phyloP scores from a whole-genome alignment of 2,329 filamentous ascomycete genomes.

The Curvularia lunata region DNA sequence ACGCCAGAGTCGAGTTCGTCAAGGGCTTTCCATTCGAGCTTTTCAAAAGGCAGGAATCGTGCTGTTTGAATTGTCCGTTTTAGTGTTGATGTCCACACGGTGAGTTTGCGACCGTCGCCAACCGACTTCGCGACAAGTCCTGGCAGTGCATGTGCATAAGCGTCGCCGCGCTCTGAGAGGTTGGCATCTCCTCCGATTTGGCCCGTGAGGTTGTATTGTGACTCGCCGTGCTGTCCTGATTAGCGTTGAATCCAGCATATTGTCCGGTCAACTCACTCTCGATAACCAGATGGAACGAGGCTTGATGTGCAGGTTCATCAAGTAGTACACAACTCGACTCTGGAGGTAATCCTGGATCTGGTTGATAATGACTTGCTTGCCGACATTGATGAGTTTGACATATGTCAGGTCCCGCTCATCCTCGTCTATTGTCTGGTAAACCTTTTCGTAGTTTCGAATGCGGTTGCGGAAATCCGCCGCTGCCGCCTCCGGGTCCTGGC shows the following conservation, averaged over 20 bases:
- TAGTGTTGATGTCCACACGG: slow-evolving; percentile 77
- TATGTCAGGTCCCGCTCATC: slow-evolving; percentile 90
- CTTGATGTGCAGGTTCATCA: slow-evolving; percentile 98
- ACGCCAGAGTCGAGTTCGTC: slow-evolving; percentile 97
- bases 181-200: slow-evolving; percentile 92
- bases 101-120: slow-evolving; percentile 72
- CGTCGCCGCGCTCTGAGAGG: slow-evolving; percentile 83
- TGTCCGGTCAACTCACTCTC: slow-evolving; percentile 65
- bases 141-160: slow-evolving; percentile 85
- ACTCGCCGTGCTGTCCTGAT: slow-evolving; percentile 80
- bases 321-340: slow-evolving; percentile 94
- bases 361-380: slow-evolving; percentile 97
- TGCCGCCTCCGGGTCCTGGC: slow-evolving; percentile 90
- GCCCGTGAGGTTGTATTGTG: slow-evolving; percentile 86
- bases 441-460: slow-evolving; percentile 96
- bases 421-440: slow-evolving; percentile 91
- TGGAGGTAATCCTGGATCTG: slow-evolving; percentile 96
- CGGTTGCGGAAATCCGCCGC: slow-evolving; percentile 91
- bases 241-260: slow-evolving; percentile 13
- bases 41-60: slow-evolving; percentile 87
- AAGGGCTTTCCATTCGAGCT: slow-evolving; percentile 97
- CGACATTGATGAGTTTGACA: slow-evolving; percentile 96
- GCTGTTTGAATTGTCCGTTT: slow-evolving; percentile 91
- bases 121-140: slow-evolving; percentile 85
- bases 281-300: slow-evolving; percentile 97